phyloP scores from a whole-genome alignment of 352 stramenopile genomes.

The Phytophthora agathidicida region DNA sequence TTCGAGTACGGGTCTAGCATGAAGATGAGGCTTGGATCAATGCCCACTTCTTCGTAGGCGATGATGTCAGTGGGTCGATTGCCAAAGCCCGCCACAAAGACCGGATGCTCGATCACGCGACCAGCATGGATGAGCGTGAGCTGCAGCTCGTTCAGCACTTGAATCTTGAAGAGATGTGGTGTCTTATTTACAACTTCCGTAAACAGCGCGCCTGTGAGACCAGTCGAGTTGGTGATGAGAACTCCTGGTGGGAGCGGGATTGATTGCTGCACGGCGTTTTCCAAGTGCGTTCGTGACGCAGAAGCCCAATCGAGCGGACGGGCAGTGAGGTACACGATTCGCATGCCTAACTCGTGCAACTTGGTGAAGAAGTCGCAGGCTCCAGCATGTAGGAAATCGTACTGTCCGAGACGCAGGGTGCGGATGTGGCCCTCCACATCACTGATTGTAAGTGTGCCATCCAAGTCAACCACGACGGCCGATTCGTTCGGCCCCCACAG shows the following conservation, averaged over 20 bases:
- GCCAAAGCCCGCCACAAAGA: constrained; percentile 88
- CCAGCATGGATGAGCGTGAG: constrained; percentile 81
- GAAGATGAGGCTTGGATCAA: constrained; percentile 77
- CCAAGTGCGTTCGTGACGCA: constrained; percentile 71
- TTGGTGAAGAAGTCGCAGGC: constrained; percentile 85
- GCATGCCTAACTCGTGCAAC: constrained; percentile 72
- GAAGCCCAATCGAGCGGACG: constrained; percentile 82
- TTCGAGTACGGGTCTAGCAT: constrained; percentile 86
- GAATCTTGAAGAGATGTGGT: constrained; percentile 82
- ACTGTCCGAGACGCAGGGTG: constrained; percentile 80
- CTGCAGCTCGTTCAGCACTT: constrained; percentile 84
- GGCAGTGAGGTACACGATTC: constrained; percentile 84
- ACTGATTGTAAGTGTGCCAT: constrained; percentile 85
- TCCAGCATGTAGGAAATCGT: constrained; percentile 82
- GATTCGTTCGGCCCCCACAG: constrained; percentile 83
- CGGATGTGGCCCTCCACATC: constrained; percentile 88
- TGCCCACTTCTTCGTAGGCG: constrained; percentile 77
- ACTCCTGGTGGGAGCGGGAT: constrained; percentile 65
- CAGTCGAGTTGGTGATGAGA: constrained; percentile 84
- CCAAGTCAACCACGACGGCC: constrained; percentile 81
- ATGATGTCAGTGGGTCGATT: constrained; percentile 86
- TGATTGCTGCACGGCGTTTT: constrained; percentile 72
- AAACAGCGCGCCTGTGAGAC: constrained; percentile 74
- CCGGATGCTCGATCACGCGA: constrained; percentile 68
- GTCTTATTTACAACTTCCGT: constrained; percentile 91